Conservation (phyloP, 257 asterid genomes). For the Parsonsia alboflavescens region DNA sequence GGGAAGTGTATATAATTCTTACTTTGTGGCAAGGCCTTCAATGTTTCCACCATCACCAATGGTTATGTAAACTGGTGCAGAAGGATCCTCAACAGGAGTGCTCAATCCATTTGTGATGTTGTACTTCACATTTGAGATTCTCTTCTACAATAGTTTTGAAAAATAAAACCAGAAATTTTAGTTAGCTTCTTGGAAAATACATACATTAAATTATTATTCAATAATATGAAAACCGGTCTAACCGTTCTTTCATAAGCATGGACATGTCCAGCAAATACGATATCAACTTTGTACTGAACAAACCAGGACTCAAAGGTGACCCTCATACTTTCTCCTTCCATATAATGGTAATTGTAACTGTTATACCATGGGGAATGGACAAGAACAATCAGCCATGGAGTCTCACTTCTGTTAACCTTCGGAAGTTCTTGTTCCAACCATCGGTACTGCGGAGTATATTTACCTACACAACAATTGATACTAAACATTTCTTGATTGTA, state of each 20-base stretch:
- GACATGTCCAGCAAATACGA: slow-evolving; percentile 53
- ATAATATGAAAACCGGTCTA: background rate
- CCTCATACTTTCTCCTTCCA: slow-evolving; percentile 60
- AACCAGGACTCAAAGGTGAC: slow-evolving; percentile 49
- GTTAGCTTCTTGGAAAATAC: too few species aligned
- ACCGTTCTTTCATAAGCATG: slow-evolving; percentile 54
- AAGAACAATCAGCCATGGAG: slow-evolving; percentile 50
- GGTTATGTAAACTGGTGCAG: slow-evolving; percentile 46
- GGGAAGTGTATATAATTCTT: background rate
- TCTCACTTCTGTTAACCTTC: slow-evolving; percentile 39
- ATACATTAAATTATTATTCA: too few species aligned
- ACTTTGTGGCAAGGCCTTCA: slow-evolving; percentile 52
- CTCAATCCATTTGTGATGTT: slow-evolving; percentile 42
- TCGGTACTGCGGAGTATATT: slow-evolving; percentile 42
- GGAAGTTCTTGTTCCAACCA: slow-evolving; percentile 42
- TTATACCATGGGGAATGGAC: slow-evolving; percentile 46
- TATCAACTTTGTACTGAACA: slow-evolving; percentile 41
- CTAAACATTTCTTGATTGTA: background rate
- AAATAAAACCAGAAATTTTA: background rate
- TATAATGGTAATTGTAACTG: slow-evolving; percentile 40
- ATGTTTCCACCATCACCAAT: slow-evolving; percentile 59
- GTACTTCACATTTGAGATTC: slow-evolving; percentile 40
- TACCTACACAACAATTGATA: slow-evolving; percentile 17
- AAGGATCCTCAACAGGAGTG: slow-evolving; percentile 35
- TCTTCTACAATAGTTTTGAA: slow-evolving; percentile 15